Conservation (phyloP, 2,329 filamentous ascomycete species). For the Lasiodiplodia sp. region DNA sequence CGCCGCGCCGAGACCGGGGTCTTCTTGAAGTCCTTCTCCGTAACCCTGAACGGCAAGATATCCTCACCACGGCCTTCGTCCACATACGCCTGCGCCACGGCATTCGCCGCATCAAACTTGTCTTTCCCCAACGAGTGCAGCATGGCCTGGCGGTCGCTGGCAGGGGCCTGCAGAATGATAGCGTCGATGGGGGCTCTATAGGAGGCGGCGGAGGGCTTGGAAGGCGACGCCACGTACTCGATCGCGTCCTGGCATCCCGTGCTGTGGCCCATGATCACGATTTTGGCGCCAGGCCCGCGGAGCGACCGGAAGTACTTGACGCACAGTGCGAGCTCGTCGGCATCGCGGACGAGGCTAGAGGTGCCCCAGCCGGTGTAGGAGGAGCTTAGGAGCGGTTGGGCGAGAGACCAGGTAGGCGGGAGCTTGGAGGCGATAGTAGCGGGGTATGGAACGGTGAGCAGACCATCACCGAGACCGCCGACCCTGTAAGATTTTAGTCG, state of each 20-base stretch:
- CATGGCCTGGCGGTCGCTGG: conserved; percentile 54
- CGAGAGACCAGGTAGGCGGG: conserved; percentile 60
- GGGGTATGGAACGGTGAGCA: conserved; percentile 69
- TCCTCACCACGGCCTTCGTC: conserved; percentile 61
- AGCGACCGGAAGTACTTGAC: conserved; percentile 58
- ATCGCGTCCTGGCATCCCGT: conserved; percentile 73
- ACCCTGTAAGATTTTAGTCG: conserved; percentile 64
- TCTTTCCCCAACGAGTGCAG: background rate
- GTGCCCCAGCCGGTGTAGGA: conserved; percentile 64
- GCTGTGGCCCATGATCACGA: conserved; percentile 74
- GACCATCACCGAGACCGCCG: conserved; percentile 73
- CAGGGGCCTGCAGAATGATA: conserved; percentile 79
- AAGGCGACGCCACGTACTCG: conserved; percentile 60
- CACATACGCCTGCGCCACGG: conserved; percentile 69
- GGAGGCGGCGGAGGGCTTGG: background rate
- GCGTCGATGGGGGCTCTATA: conserved; percentile 68
- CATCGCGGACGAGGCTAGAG: conserved; percentile 60
- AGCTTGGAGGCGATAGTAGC: conserved; percentile 57
- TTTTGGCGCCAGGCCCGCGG: conserved; percentile 53
- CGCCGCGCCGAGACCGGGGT: conserved; percentile 63
- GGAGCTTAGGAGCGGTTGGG: conserved; percentile 59
- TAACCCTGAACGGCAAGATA: conserved; percentile 56
- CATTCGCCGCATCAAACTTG: conserved; percentile 61
- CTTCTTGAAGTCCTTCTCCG: conserved; percentile 37
- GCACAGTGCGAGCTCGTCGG: conserved; percentile 60